These are phyloP conservation scores for Parathielavia appendiculata DNA, from an alignment of 495 filamentous ascomycete species.

Conservation along the genomic window DNA sequence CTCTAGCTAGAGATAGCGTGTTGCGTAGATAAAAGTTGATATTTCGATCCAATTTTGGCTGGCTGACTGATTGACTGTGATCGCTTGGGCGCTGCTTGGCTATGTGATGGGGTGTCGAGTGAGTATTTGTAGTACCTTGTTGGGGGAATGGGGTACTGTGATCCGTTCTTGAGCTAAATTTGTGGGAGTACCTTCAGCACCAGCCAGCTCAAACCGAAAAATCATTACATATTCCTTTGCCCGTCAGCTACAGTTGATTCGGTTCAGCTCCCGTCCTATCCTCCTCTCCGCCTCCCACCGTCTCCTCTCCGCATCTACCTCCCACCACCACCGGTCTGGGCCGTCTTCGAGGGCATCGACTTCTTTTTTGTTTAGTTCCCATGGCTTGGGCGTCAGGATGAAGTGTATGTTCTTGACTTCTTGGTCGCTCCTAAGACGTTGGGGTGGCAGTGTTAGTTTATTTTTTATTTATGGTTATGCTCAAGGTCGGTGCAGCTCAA, in stretches of 20 bases:
- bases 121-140: too few species aligned
- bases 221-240: too few species aligned
- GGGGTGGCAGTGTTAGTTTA: not conserved
- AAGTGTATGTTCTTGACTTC: constrained; percentile 76
- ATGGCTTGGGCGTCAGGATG: constrained; percentile 75
- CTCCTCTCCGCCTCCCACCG: constrained; percentile 9
- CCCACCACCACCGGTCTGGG: constrained; percentile 19
- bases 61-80: not conserved
- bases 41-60: not conserved
- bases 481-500: too few species aligned
- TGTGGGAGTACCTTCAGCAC: too few species aligned
- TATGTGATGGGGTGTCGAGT: not conserved
- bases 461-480: too few species aligned
- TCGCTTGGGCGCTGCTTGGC: not conserved
- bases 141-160: too few species aligned
- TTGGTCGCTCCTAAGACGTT: constrained; percentile 50
- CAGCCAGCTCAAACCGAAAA: too few species aligned
- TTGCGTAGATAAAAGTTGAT: constrained; percentile 14
- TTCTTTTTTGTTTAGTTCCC: constrained; percentile 45
- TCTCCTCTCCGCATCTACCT: constrained; percentile 14
- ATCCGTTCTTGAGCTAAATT: too few species aligned
- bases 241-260: too few species aligned
- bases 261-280: not conserved
- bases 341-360: not conserved
- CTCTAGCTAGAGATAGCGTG: constrained; percentile 5